Base-by-base conservation (phyloP, 2,329 filamentous ascomycete genomes). In the Colletotrichum lentis region DNA sequence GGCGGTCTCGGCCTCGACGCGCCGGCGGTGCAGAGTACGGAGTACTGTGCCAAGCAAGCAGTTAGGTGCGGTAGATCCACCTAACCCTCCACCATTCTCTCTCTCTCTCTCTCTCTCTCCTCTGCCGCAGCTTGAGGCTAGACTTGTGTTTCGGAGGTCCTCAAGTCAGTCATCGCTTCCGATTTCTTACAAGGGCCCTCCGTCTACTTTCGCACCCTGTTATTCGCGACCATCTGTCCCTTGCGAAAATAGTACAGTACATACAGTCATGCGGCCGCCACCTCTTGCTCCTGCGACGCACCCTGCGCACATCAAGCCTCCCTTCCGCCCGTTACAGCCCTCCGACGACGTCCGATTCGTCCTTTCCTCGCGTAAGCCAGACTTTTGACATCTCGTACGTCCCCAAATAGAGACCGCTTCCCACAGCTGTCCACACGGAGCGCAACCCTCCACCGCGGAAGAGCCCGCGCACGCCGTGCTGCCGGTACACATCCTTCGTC, bases 331-430 rank as follows among this genome's bases (percentile, higher is more conserved):
- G 24, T 73, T 69, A 77, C 44, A 75, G 56, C 14, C 53, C 73
- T 12, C 58, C 68, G 5, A 77, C 82, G 18, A 83, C 81, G 55
- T 83, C 80, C 49, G 71, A 41, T 27, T 74, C 76, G 60, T 80
- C 78, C 70, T 82, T 85, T 61, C 78, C 76, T 54, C 77, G 74
- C 57, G 79, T 81, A 70, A 90, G 77, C 83, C 87, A 92, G 46
- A 86, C 81, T 74, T 93, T 89, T 11, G 91, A 90, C 71, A 89
- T 90, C 77, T 97, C 94, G 79, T 97, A 97, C 50, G 91, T 90
- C 27, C 93, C 92, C 49, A 97, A 80, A 82, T 97, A 97, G 64
- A 97, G 80, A 3, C 93, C 93, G 75, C 91, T 91, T 0, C 93
- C 93, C 5, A 96, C 71, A 62, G 93, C 90, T 16, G 94, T 96